Percentiles rank a stretch among this genome's conserved stretches.
Evolutionary conservation across 108 stramenopile species (phyloP).

Genomic region (Aurantiochytrium sp.): DNA sequence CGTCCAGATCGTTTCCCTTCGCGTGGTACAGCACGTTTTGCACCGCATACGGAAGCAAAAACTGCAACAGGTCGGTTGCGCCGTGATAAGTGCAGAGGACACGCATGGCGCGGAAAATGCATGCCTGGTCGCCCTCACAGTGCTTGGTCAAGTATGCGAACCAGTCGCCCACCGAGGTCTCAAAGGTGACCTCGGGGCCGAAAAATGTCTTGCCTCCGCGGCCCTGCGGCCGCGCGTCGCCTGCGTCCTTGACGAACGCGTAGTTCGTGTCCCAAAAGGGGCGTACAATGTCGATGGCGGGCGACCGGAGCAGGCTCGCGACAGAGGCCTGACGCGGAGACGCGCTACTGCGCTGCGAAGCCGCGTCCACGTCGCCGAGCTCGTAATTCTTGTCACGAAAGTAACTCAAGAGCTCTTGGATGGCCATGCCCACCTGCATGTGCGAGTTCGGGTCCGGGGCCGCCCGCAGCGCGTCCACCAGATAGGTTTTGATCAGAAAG

Average conservation of each 20-base stretch:
- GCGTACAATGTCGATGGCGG: neutral
- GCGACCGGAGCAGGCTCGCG: neutral
- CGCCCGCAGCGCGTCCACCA: neutral
- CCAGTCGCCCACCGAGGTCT: slow-evolving; percentile 23
- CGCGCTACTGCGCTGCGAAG: neutral
- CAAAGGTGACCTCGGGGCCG: slow-evolving; percentile 13
- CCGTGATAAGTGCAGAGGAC: neutral
- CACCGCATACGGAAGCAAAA: neutral
- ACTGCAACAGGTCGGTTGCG: neutral
- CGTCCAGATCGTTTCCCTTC: neutral
- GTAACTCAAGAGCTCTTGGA: neutral
- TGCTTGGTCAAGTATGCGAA: neutral
- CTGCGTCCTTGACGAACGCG: neutral
- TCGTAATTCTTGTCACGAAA: neutral
- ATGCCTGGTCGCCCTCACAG: neutral
- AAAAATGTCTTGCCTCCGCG: neutral
- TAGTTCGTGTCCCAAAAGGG: slow-evolving; percentile 27
- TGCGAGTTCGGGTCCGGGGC: slow-evolving; percentile 25
- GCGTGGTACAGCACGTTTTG: slow-evolving; percentile 2
- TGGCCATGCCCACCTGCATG: slow-evolving; percentile 22
- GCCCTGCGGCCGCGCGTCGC: neutral
- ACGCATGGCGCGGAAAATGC: neutral
- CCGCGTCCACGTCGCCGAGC: neutral
- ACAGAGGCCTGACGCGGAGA: neutral
- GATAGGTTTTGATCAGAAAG: neutral